Conservation (phyloP, 495 filamentous ascomycete species). For the Chaetomium cochliodes region DNA sequence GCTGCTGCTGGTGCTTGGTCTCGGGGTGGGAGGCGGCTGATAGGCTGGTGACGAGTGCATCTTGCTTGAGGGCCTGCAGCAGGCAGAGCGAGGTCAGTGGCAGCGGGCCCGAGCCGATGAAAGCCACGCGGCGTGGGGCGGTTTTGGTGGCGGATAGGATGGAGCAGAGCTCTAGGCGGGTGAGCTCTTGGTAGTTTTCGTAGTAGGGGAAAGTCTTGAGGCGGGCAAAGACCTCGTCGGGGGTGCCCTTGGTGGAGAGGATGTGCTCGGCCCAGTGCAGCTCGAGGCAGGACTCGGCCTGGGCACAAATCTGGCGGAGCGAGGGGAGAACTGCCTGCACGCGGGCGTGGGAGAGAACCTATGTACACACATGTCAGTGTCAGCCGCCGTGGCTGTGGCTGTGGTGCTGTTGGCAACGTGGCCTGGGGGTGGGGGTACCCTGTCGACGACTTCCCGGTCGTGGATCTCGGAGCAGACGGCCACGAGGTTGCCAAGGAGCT, state of each 20-base stretch:
- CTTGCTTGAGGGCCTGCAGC: conserved; percentile 22
- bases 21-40: neutral
- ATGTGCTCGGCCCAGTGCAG: conserved; percentile 29
- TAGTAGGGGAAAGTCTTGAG: conserved; percentile 35
- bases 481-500: conserved; percentile 31
- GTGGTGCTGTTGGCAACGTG: neutral
- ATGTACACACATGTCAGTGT: neutral
- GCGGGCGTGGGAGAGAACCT: conserved; percentile 26
- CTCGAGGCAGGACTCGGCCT: conserved; percentile 32
- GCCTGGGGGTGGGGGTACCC: conserved; percentile 21
- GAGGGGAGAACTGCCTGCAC: conserved; percentile 26
- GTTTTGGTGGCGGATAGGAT: conserved; percentile 27
- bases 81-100: conserved; percentile 36
- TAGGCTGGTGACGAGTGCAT: neutral
- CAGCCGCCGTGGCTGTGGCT: neutral
- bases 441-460: conserved; percentile 24
- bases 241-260: conserved; percentile 1
- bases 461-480: conserved; percentile 30
- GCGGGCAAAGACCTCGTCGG: conserved; percentile 20
- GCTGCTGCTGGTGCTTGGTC: neutral
- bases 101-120: conserved; percentile 36
- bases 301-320: conserved; percentile 31
- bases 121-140: conserved; percentile 28
- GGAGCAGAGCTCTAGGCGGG: conserved; percentile 33
- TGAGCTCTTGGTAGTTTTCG: conserved; percentile 36